Evolutionary conservation across 495 filamentous ascomycete genomes (phyloP).

Genomic region (Evernia prunastri): DNA sequence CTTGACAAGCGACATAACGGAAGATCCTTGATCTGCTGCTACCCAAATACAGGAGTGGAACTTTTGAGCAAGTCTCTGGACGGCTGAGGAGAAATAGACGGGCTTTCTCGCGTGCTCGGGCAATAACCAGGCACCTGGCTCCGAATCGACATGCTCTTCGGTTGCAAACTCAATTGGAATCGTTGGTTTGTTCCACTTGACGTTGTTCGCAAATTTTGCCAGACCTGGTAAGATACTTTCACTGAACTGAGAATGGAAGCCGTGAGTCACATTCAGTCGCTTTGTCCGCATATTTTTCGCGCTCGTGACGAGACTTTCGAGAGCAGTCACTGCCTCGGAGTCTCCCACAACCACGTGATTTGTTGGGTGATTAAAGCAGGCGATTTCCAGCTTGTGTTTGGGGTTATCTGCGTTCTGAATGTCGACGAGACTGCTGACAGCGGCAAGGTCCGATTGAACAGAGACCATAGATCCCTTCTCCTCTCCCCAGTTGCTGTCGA

Average conservation of each 20-base stretch:
- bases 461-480: slow-evolving; percentile 44
- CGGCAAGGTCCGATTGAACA: slow-evolving; percentile 33
- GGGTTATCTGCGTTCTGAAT: neutral
- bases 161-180: slow-evolving; percentile 32
- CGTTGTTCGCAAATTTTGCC: slow-evolving; percentile 22
- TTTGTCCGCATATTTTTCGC: slow-evolving; percentile 23
- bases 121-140: slow-evolving; percentile 16
- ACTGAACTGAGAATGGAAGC: slow-evolving; percentile 43
- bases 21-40: slow-evolving; percentile 35
- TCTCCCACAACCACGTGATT: slow-evolving; percentile 30
- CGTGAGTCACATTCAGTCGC: slow-evolving; percentile 41
- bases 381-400: slow-evolving; percentile 29
- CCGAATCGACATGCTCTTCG: slow-evolving; percentile 1
- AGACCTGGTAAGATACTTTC: slow-evolving; percentile 35
- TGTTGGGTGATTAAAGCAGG: slow-evolving; percentile 42
- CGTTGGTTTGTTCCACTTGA: slow-evolving; percentile 27
- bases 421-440: slow-evolving; percentile 21
- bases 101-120: slow-evolving; percentile 34
- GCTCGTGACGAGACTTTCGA: slow-evolving; percentile 25
- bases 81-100: slow-evolving; percentile 38
- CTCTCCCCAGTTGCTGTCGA: slow-evolving; percentile 33
- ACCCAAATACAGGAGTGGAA: slow-evolving; percentile 29
- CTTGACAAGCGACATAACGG: slow-evolving; percentile 31
- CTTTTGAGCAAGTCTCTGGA: slow-evolving; percentile 29
- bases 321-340: slow-evolving; percentile 30